Base-by-base conservation (phyloP, 1,139 yeast genomes). In the Pneumocystis jirovecii region DNA sequence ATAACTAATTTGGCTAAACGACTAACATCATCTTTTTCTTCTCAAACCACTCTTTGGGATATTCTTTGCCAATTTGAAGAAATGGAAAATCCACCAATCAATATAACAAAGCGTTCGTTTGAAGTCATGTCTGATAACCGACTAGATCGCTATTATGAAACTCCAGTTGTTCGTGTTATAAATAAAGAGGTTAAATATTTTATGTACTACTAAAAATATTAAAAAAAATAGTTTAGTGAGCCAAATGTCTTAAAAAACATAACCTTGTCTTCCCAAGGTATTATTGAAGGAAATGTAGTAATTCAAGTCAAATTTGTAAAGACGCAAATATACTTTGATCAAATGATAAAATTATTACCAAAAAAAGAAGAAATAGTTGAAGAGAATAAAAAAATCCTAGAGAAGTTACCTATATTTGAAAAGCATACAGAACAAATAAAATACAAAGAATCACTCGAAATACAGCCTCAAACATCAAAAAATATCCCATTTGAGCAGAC, bases 91-190 rank as follows among this genome's bases (percentile, higher is more conserved):
- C 50, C 60, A 7, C 56, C 50, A 8, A 42, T 65, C 1, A 57
- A 61, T 21, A 57, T 50, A 21, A 50, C 57, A 50, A 50, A 4
- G 7, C 21, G 57, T 25, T 50, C 57, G 1, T 12, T 50, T 50
- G 4, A 29, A 50, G n/a, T 25, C 1, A 12, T 10, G n/a, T 12
- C 31, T 25, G 29, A 60, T 15, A 37, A 29, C 2, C 21, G 60
- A 17, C 10, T 31, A n/a, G 34, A 42, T 6, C 63, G 63, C 7
- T 61, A 50, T 19, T 61, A 65, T 50, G 65, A 64, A 42, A 25
- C 42, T n/a, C 67, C 67, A 25, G 19, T 65, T 60, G 62, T 65
- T 35, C 61, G 63, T 50, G n/a, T 65, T 29, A 39, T 65, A 21
- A 65, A 64, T 44, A 61, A 63, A 45, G 64, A 64, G 45, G 35